Percentiles rank a stretch among this genome's conserved stretches.
Conservation (phyloP, 345 rosid species). For the Brassica rapa region DNA sequence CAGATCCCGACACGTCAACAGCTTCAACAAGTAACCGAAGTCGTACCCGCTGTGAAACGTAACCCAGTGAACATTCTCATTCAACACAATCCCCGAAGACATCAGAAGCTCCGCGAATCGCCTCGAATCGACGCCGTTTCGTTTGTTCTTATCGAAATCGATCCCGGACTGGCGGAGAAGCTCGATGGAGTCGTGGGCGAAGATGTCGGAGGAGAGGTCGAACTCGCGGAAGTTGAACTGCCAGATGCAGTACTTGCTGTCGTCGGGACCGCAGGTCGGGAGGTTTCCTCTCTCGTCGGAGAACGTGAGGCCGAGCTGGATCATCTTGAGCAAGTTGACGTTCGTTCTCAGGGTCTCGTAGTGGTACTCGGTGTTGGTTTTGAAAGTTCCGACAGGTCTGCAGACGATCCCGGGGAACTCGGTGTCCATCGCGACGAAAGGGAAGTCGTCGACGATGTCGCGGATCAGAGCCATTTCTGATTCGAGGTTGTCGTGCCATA, state of each 20-base stretch:
- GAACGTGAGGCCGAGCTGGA: constrained; percentile 75
- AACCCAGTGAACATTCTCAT: constrained; percentile 70
- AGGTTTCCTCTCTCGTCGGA: constrained; percentile 67
- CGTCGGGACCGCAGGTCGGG: constrained; percentile 61
- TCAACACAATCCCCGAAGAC: constrained; percentile 79
- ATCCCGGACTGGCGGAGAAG: constrained; percentile 64
- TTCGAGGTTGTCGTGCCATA: constrained; percentile 65
- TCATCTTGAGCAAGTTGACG: constrained; percentile 72
- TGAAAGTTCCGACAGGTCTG: constrained; percentile 54
- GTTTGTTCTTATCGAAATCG: constrained; percentile 62
- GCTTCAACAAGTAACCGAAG: constrained; percentile 80
- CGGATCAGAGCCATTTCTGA: constrained; percentile 54
- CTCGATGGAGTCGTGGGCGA: constrained; percentile 62
- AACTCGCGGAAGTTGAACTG: constrained; percentile 79
- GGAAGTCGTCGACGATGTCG: constrained; percentile 57
- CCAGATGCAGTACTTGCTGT: constrained; percentile 61
- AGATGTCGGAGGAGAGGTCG: constrained; percentile 54
- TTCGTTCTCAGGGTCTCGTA: constrained; percentile 63
- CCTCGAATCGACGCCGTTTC: constrained; percentile 52
- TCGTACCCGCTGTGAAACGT: constrained; percentile 81
- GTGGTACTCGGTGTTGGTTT: constrained; percentile 52
- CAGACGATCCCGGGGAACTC: constrained; percentile 77
- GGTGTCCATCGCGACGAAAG: constrained; percentile 77
- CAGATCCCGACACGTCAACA: constrained; percentile 58
- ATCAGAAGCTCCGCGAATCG: constrained; percentile 62